phyloP scores from a whole-genome alignment of 2,329 filamentous ascomycete species.

The Venturia carpophila region DNA sequence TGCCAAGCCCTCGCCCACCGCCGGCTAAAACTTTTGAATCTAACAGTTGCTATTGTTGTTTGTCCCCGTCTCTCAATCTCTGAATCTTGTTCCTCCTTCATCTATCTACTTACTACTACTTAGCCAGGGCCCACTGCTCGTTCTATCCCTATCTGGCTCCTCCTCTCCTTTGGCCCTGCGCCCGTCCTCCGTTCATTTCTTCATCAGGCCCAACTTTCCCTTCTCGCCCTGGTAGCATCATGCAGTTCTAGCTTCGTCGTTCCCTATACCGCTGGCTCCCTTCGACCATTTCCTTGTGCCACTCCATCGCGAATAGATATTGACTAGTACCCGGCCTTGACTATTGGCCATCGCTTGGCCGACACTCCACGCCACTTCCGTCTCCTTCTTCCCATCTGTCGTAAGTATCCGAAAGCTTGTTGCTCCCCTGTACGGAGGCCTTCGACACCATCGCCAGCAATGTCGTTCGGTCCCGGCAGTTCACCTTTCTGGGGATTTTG shows the following conservation, averaged over 20 bases:
- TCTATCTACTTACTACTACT: neutral
- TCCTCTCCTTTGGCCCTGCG: slow-evolving; percentile 12
- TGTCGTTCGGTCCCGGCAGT: neutral
- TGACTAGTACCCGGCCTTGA: slow-evolving; percentile 10
- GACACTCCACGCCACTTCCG: slow-evolving; percentile 10
- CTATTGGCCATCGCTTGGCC: slow-evolving; percentile 14
- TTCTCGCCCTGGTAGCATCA: slow-evolving; percentile 10
- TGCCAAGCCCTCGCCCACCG: slow-evolving; percentile 9
- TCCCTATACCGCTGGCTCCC: neutral
- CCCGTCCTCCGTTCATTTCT: neutral
- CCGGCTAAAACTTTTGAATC: neutral
- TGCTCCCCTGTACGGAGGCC: neutral
- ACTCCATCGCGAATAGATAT: slow-evolving; percentile 4
- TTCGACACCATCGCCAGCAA: neutral
- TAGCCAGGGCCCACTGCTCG: neutral
- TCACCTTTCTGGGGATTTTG: neutral
- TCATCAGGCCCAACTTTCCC: slow-evolving; percentile 11
- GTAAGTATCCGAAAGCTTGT: slow-evolving; percentile 16
- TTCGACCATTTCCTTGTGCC: neutral
- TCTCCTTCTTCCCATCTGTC: neutral
- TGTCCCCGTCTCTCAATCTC: slow-evolving; percentile 3
- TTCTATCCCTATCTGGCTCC: slow-evolving; percentile 11
- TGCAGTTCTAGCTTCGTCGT: slow-evolving; percentile 9
- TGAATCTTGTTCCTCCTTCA: slow-evolving; percentile 1
- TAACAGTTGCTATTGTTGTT: slow-evolving; percentile 7